These are phyloP conservation scores for Dendrobium catenatum DNA, from an alignment of 106 monocot genomes.

Conservation along the genomic window DNA sequence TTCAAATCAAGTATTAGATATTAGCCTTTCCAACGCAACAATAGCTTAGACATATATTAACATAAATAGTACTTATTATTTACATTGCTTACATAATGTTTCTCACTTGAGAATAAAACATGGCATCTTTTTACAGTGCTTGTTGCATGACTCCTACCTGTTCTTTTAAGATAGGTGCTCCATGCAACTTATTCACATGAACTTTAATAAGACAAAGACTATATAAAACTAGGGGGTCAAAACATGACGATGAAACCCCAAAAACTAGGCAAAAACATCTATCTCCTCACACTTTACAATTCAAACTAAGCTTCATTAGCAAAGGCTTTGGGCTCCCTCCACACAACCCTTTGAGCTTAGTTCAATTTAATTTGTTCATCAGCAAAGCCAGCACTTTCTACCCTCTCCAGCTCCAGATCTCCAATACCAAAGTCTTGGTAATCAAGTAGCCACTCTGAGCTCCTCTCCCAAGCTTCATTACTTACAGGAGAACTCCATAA, in stretches of 20 bases:
- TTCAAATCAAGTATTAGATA: neutral
- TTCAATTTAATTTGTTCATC: slow-evolving; percentile 2
- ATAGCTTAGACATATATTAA: neutral
- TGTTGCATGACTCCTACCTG: neutral
- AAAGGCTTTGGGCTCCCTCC: neutral
- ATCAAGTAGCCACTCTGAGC: slow-evolving; percentile 61
- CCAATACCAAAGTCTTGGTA: slow-evolving; percentile 32
- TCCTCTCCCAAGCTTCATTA: slow-evolving; percentile 33
- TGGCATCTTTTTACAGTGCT: neutral
- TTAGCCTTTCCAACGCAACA: neutral
- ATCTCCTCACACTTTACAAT: slow-evolving; percentile 2
- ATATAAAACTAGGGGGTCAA: neutral
- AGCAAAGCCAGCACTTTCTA: neutral
- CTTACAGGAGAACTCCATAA: slow-evolving; percentile 16
- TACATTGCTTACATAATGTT: neutral
- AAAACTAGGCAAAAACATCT: neutral
- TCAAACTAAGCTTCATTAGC: neutral
- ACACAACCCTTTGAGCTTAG: neutral
- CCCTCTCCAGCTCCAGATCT: slow-evolving; percentile 17
- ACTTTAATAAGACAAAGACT: neutral
- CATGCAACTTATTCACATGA: neutral
- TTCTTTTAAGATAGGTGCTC: neutral
- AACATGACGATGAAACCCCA: slow-evolving; percentile 2
- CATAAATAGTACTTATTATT: neutral
- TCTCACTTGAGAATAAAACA: neutral